phyloP scores from a whole-genome alignment of 352 stramenopile genomes.

The Phytopythium ostracodes region DNA sequence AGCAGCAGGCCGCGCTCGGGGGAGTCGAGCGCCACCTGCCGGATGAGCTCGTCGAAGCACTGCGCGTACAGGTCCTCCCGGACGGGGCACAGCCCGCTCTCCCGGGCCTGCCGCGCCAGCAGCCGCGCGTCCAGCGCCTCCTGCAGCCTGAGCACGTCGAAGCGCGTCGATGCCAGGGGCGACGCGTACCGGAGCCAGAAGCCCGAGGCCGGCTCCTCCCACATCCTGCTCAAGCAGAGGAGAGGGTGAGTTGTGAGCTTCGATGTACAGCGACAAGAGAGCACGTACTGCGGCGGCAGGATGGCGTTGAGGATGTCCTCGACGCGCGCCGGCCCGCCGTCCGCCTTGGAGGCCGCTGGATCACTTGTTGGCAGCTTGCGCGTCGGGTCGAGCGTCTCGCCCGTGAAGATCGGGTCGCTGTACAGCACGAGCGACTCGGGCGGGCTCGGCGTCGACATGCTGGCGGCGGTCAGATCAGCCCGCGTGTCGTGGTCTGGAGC shows the following conservation, averaged over 20 bases:
- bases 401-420: constrained; percentile 89
- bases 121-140: constrained; percentile 89
- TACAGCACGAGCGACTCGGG: constrained; percentile 89
- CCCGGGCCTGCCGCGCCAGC: constrained; percentile 86
- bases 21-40: constrained; percentile 90
- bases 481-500: background rate
- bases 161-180: constrained; percentile 86
- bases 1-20: constrained; percentile 90
- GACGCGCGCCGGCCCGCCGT: constrained; percentile 51
- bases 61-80: constrained; percentile 93
- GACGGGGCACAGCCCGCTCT: constrained; percentile 92
- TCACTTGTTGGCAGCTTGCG: constrained; percentile 32
- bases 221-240: constrained; percentile 43
- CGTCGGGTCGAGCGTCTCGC: constrained; percentile 59
- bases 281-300: constrained; percentile 60
- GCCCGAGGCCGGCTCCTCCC: constrained; percentile 71
- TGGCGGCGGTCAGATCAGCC: background rate
- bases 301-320: constrained; percentile 80
- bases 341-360: constrained; percentile 12
- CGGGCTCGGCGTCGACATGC: constrained; percentile 54
- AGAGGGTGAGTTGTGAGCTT: constrained; percentile 1
- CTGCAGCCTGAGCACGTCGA: constrained; percentile 92
- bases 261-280: too few relatives aligned
- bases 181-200: constrained; percentile 92
- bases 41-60: constrained; percentile 92